phyloP scores from a whole-genome alignment of 1,284 basidiomycete species.

The Microbotryomycetes sp. region DNA sequence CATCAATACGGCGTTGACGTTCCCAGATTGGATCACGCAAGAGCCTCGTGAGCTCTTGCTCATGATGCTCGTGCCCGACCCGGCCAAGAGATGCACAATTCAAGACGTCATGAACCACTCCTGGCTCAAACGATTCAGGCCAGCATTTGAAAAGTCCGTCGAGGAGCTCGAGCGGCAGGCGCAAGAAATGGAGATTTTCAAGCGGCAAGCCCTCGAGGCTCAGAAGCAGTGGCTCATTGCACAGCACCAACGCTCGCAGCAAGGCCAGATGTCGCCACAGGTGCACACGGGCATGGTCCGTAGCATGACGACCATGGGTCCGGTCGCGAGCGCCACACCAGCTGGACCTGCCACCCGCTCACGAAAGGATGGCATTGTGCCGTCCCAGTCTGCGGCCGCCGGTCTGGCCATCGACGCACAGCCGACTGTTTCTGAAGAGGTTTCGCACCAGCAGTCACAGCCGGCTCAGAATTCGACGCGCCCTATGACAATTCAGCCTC shows the following conservation, averaged over 20 bases:
- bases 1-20: conserved; percentile 87
- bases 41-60: conserved; percentile 66
- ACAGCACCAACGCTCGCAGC: conserved; percentile 18
- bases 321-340: not conserved
- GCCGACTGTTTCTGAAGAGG: not conserved
- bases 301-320: conserved; percentile 22
- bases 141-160: conserved; percentile 61
- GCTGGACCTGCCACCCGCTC: conserved; percentile 1
- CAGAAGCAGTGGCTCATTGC: conserved; percentile 30
- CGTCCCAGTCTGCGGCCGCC: not conserved
- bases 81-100: conserved; percentile 64
- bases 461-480: not conserved
- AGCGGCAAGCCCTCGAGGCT: conserved; percentile 40
- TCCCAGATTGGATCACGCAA: conserved; percentile 82
- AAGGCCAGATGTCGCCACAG: conserved; percentile 7
- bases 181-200: conserved; percentile 74
- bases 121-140: conserved; percentile 66
- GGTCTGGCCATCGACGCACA: not conserved
- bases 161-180: conserved; percentile 71
- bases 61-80: conserved; percentile 82
- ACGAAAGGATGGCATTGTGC: conserved; percentile 2
- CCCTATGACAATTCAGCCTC: not conserved
- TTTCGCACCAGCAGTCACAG: not conserved
- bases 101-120: conserved; percentile 68
- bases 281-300: conserved; percentile 27